Base-by-base conservation (phyloP, 805 yeast genomes). In the Yarrowia alimentaria region DNA sequence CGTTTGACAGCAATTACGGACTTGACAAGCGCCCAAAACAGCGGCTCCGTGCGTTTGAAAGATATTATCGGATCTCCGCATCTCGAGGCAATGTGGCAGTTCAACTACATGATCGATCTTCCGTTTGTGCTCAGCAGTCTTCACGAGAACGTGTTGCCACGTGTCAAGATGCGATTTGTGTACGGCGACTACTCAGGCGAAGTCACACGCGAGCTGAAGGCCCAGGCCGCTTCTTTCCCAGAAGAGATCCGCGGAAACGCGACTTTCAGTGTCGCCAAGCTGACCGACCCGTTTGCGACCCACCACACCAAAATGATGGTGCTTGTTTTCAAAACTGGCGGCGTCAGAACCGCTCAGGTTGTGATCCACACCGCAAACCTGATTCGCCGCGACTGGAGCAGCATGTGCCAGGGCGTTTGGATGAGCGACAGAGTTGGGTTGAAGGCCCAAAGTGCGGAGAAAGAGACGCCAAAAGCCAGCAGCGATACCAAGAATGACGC, bases 281-380 rank as follows among this genome's bases (percentile, higher is more conserved):
- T 64, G 22, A 43, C 51, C 18, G 52, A 49, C 34, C 58, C 24
- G 31, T 64, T 53, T 53, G 64, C 60, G 3, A 58, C 66, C 5
- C 69, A 65, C 37, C 69, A 65, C 45, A 53, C 67, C 19, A 65
- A 65, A 42, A 24, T 65, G 42, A 65, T 65, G 69, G 59, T 65
- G 5, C 52, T 64, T 14, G 37, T 52, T 35, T 60, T 55, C 32
- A 30, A 29, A 6, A 55, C 53, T 1, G 37, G 29, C 1, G 35
- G 37, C 4, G 32, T 19, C 1, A 4, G 47, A n/a, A 21, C 49
- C 11, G 52, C 53, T 31, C 62, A 62, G 47, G 55, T 65, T 4
- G 60, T 64, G 10, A 52, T 65, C 3, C 66, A 62, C 45, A 65
- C 69, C 1, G 67, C 67, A 16, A 65, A 65, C 43, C 19, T 65